phyloP scores from a whole-genome alignment of 345 rosid species.

The Citrus maxima region DNA sequence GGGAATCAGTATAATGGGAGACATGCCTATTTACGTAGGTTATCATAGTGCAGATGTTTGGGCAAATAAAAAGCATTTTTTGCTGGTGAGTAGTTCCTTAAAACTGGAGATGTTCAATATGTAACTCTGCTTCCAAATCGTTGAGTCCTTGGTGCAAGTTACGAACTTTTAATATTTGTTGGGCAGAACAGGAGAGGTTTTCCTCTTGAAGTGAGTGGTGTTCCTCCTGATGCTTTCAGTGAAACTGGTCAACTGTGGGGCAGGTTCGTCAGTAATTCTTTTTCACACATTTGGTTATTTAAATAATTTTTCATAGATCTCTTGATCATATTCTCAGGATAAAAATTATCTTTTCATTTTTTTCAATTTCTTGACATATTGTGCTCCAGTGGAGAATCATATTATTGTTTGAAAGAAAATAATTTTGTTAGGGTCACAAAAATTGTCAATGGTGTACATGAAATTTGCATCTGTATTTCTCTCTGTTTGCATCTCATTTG shows the following conservation, averaged over 20 bases:
- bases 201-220: constrained; percentile 85
- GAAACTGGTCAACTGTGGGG: constrained; percentile 95
- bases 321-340: background rate
- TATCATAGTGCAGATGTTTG: constrained; percentile 98
- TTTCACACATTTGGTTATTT: background rate
- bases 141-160: constrained; percentile 8
- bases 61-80: constrained; percentile 90
- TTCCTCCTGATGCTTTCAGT: constrained; percentile 97
- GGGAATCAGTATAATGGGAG: constrained; percentile 93
- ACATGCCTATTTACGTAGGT: constrained; percentile 97
- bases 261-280: constrained; percentile 47
- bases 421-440: background rate
- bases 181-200: constrained; percentile 78
- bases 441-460: too few relatives aligned
- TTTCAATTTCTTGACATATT: background rate
- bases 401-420: background rate
- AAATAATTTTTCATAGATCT: constrained; percentile 9
- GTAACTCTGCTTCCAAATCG: constrained; percentile 2
- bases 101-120: background rate
- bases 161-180: constrained; percentile 16
- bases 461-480: background rate
- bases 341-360: background rate
- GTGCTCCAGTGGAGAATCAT: background rate
- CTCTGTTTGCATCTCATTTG: background rate
- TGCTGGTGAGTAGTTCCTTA: constrained; percentile 54